phyloP scores from a whole-genome alignment of 768 basidiomycete genomes.

The Panus rudis region DNA sequence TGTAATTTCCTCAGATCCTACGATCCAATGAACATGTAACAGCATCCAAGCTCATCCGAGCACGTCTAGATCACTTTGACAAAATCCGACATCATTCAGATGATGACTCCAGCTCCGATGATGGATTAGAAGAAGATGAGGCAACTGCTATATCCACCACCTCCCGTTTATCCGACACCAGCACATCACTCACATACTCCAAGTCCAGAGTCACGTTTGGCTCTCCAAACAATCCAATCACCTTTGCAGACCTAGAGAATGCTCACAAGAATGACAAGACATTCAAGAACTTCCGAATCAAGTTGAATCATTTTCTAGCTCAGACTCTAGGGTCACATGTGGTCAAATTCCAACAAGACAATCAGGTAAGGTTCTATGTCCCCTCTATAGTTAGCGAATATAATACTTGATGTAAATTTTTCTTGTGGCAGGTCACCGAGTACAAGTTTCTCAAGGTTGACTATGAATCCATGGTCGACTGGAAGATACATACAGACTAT shows the following conservation, averaged over 20 bases:
- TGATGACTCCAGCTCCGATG: too few relatives aligned
- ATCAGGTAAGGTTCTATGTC: background rate
- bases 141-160: too few relatives aligned
- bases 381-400: background rate
- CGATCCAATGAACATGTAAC: too few relatives aligned
- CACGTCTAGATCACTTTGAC: too few relatives aligned
- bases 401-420: background rate
- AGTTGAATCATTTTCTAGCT: background rate
- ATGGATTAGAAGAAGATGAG: too few relatives aligned
- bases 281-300: background rate
- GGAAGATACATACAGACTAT: conserved; percentile 8
- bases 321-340: background rate
- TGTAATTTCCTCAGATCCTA: too few relatives aligned
- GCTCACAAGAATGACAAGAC: background rate
- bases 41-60: too few relatives aligned
- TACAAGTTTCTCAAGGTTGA: conserved; percentile 11
- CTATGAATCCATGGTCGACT: conserved; percentile 15
- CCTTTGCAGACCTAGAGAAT: background rate
- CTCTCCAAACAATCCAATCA: background rate
- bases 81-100: too few relatives aligned
- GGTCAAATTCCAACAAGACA: background rate
- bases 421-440: conserved; percentile 8
- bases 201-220: too few relatives aligned
- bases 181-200: too few relatives aligned
- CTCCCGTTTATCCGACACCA: too few relatives aligned